Conservation (phyloP, 1,139 yeast genomes). For the Wickerhamiella pararugosa region DNA sequence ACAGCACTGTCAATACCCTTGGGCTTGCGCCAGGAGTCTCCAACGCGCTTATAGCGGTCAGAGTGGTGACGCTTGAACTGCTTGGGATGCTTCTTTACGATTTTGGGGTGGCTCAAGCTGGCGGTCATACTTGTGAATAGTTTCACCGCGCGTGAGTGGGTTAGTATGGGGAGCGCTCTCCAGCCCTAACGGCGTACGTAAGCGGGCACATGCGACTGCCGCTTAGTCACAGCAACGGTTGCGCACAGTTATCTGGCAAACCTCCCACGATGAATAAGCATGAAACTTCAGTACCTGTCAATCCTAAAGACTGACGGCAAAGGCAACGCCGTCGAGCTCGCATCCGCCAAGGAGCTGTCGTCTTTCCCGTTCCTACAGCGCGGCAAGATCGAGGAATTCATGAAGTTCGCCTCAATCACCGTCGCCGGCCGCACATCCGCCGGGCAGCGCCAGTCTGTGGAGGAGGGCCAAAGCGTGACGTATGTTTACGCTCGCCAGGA, state of each 20-base stretch:
- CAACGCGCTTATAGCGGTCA: conserved; percentile 97
- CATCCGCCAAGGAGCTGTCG: conserved; percentile 67
- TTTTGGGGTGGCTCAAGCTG: conserved; percentile 96
- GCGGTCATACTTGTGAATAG: conserved; percentile 54
- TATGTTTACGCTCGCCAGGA: conserved; percentile 85
- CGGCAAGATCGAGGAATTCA: conserved; percentile 44
- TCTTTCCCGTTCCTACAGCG: conserved; percentile 84
- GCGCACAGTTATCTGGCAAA: background rate
- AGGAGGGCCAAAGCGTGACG: conserved; percentile 79
- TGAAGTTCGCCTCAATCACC: conserved; percentile 87
- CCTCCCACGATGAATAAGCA: conserved; percentile 19
- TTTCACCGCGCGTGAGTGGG: no score
- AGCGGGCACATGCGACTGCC: no score
- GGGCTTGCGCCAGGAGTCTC: conserved; percentile 99
- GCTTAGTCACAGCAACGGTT: no score
- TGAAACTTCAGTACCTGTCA: conserved; percentile 89
- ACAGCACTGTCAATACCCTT: conserved; percentile 99
- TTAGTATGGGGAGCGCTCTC: no score
- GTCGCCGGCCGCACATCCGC: conserved; percentile 75
- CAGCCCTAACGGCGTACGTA: no score
- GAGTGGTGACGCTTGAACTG: conserved; percentile 99
- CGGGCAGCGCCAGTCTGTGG: conserved; percentile 89
- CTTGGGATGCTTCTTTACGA: conserved; percentile 98
- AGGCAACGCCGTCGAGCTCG: conserved; percentile 56
- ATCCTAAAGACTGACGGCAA: conserved; percentile 54